Percentiles rank a stretch among this genome's conserved stretches.
These are phyloP conservation scores for Dimocarpus longan DNA, from an alignment of 345 rosid genomes.

Conservation along the genomic window DNA sequence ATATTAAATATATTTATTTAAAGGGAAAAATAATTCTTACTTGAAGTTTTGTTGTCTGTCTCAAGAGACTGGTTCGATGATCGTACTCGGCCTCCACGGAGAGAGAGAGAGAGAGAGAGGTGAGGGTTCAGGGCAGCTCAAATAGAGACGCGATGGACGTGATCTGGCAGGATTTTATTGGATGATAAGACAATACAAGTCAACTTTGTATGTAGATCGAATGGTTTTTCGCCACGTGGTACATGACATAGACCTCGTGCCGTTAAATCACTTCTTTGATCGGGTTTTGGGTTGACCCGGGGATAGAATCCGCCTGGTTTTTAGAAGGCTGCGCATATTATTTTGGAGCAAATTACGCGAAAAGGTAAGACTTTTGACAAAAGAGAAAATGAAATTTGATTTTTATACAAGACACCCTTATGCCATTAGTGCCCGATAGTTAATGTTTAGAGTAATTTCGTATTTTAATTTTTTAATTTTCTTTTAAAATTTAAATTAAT, in stretches of 20 bases:
- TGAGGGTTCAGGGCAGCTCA: conserved; percentile 36
- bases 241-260: neutral
- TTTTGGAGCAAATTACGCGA: too few species aligned
- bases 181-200: neutral
- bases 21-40: conserved; percentile 24
- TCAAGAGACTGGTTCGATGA: conserved; percentile 19
- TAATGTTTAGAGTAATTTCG: too few species aligned
- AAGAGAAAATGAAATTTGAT: too few species aligned
- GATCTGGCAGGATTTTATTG: conserved; percentile 32
- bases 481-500: too few species aligned
- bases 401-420: too few species aligned
- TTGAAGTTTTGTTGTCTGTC: conserved; percentile 9
- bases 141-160: conserved; percentile 30
- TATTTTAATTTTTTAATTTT: too few species aligned
- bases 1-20: neutral
- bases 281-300: neutral
- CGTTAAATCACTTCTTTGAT: conserved; percentile 14
- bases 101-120: conserved; percentile 9
- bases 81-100: conserved; percentile 20
- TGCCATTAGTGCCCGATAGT: too few species aligned
- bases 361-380: too few species aligned
- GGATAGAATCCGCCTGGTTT: neutral
- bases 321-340: too few species aligned
- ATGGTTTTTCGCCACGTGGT: conserved; percentile 22
- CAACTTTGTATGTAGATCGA: conserved; percentile 11